phyloP scores from a whole-genome alignment of 345 rosid genomes.

The Moricandia moricandioides region DNA sequence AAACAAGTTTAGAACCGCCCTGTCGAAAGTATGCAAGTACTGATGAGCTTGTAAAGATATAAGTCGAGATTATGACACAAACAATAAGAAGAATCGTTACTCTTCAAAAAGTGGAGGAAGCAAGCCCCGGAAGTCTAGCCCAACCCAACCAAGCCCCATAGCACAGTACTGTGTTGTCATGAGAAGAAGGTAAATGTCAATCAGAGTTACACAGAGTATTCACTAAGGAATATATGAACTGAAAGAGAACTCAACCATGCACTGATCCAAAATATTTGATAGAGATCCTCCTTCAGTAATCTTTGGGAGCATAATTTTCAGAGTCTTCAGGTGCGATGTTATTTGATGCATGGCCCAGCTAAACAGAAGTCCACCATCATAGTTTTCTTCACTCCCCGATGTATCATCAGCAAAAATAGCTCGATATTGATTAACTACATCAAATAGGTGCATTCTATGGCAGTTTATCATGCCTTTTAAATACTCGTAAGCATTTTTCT shows the following conservation, averaged over 20 bases:
- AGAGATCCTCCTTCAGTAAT: slow-evolving; percentile 94
- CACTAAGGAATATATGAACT: slow-evolving; percentile 1
- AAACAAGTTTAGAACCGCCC: slow-evolving; percentile 89
- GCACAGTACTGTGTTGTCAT: slow-evolving; percentile 70
- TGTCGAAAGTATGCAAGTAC: slow-evolving; percentile 37
- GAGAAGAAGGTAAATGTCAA: slow-evolving; percentile 22
- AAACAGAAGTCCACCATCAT: slow-evolving; percentile 91
- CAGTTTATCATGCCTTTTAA: slow-evolving; percentile 88
- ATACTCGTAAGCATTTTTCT: slow-evolving; percentile 82
- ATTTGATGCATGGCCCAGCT: slow-evolving; percentile 99
- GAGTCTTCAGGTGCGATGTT: slow-evolving; percentile 90
- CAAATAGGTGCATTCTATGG: slow-evolving; percentile 86
- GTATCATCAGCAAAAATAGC: slow-evolving; percentile 97
- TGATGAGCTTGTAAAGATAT: not conserved
- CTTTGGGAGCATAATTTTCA: slow-evolving; percentile 90
- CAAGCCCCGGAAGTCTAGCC: slow-evolving; percentile 92
- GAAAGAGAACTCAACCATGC: slow-evolving; percentile 63
- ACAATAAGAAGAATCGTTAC: slow-evolving; percentile 41
- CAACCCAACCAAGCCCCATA: slow-evolving; percentile 95
- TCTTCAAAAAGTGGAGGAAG: slow-evolving; percentile 92
- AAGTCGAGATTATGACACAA: not conserved
- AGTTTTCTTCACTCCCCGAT: slow-evolving; percentile 91
- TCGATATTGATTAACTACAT: slow-evolving; percentile 94
- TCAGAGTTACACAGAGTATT: slow-evolving; percentile 5
- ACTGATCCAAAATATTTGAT: slow-evolving; percentile 89